Evolutionary conservation across 345 rosid species (phyloP).

Genomic region (Erodium maritimum): DNA sequence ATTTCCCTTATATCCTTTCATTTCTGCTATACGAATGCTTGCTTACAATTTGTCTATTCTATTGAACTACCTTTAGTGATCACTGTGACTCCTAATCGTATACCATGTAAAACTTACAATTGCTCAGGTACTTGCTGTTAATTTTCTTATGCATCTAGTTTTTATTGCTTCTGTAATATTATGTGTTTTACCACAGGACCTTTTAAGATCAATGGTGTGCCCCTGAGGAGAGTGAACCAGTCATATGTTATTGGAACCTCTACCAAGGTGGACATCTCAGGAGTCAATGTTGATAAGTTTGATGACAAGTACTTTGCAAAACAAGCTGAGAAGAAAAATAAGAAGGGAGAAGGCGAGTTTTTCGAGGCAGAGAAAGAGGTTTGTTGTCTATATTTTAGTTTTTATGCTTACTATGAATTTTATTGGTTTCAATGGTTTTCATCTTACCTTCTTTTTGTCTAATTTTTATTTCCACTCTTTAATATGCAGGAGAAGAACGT

Average conservation of each 20-base stretch:
- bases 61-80: too few species aligned
- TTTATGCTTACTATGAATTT: too few species aligned
- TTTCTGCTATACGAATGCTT: too few species aligned
- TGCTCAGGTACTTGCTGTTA: too few species aligned
- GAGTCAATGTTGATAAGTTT: constrained; percentile 47
- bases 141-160: neutral
- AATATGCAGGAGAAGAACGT: constrained; percentile 44
- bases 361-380: constrained; percentile 71
- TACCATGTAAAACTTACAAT: too few species aligned
- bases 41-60: too few species aligned
- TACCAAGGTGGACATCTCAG: constrained; percentile 59
- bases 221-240: constrained; percentile 57
- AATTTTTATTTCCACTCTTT: neutral
- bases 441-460: too few species aligned
- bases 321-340: constrained; percentile 58
- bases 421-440: too few species aligned
- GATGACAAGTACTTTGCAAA: constrained; percentile 66
- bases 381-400: neutral
- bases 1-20: too few species aligned
- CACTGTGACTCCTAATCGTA: too few species aligned
- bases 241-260: constrained; percentile 56
- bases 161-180: neutral
- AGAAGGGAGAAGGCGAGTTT: constrained; percentile 68
- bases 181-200: constrained; percentile 32
- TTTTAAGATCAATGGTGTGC: constrained; percentile 63